These are phyloP conservation scores for Trichosporon sp. DNA, from an alignment of 1,284 basidiomycete genomes.

Conservation along the genomic window DNA sequence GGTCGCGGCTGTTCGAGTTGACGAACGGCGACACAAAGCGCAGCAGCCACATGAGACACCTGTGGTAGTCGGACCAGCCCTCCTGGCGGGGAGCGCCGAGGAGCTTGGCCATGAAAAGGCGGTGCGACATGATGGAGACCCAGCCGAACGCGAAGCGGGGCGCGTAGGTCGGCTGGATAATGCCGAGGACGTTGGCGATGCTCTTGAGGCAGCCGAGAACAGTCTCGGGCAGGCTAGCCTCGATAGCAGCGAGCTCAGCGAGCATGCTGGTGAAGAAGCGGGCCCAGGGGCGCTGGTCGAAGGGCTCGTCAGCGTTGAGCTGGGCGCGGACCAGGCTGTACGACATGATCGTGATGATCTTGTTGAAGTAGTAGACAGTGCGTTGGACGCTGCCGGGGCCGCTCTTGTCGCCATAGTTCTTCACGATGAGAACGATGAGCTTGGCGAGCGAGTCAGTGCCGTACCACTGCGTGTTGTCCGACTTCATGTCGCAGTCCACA, in stretches of 20 bases:
- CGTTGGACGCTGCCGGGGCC: constrained; percentile 79
- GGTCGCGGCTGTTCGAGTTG: constrained; percentile 67
- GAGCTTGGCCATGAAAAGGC: constrained; percentile 96
- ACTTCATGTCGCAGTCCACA: constrained; percentile 87
- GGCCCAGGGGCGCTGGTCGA: constrained; percentile 98
- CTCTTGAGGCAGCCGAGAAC: constrained; percentile 89
- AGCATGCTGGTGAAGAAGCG: constrained; percentile 96
- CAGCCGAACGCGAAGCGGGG: constrained; percentile 98
- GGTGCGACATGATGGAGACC: constrained; percentile 94
- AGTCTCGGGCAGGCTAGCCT: constrained; percentile 76
- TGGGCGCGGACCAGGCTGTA: constrained; percentile 93
- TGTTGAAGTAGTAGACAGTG: constrained; percentile 96
- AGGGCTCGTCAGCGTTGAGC: constrained; percentile 85
- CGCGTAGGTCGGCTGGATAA: constrained; percentile 93
- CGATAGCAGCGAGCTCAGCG: constrained; percentile 84
- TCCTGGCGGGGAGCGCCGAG: constrained; percentile 61
- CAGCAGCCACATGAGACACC: constrained; percentile 86
- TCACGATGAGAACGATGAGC: constrained; percentile 96
- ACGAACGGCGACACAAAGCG: constrained; percentile 93
- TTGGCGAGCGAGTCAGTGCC: constrained; percentile 94
- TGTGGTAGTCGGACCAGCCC: constrained; percentile 95
- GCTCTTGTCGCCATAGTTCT: constrained; percentile 78
- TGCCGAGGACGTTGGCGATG: constrained; percentile 92
- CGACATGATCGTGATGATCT: constrained; percentile 96
- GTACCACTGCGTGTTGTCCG: constrained; percentile 76